Percentiles rank a stretch among this genome's conserved stretches.
Conservation (phyloP, 2,329 filamentous ascomycete genomes). For the Verticillium klebahnii region DNA sequence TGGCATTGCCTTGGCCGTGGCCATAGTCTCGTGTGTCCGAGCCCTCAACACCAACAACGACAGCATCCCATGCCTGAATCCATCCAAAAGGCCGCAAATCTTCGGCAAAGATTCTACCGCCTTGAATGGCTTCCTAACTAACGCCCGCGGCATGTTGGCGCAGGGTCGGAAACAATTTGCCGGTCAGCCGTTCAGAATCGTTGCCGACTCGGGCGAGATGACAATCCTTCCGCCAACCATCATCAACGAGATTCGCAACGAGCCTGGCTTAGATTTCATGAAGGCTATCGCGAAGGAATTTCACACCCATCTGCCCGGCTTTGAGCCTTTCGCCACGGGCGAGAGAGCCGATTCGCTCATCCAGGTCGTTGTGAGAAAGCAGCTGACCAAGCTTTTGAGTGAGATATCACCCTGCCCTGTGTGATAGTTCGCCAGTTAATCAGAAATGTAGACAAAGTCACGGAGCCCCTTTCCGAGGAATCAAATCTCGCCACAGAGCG, state of each 20-base stretch:
- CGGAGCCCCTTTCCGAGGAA: slow-evolving; percentile 8
- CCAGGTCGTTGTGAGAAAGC: slow-evolving; percentile 11
- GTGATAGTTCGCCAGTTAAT: neutral
- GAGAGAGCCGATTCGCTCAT: slow-evolving; percentile 6
- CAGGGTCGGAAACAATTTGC: neutral
- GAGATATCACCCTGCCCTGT: neutral
- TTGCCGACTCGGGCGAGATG: slow-evolving; percentile 13
- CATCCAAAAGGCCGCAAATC: neutral
- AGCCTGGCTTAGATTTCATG: slow-evolving; percentile 12
- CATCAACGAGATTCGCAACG: slow-evolving; percentile 16
- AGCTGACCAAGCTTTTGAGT: slow-evolving; percentile 14
- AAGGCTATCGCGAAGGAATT: slow-evolving; percentile 6
- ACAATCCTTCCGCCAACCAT: slow-evolving; percentile 14
- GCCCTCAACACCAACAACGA: neutral
- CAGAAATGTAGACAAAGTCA: slow-evolving; percentile 4
- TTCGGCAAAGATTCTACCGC: neutral
- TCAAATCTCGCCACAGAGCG: slow-evolving; percentile 3
- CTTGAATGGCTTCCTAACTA: neutral
- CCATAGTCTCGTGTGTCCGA: neutral
- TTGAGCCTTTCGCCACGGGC: slow-evolving; percentile 7
- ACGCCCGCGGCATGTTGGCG: slow-evolving; percentile 2
- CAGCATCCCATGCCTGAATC: neutral
- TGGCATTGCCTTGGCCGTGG: neutral
- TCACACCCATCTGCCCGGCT: slow-evolving; percentile 11
- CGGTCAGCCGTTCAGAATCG: slow-evolving; percentile 12